phyloP scores from a whole-genome alignment of 176 grass and related monocot genomes.

The Lolium perenne region DNA sequence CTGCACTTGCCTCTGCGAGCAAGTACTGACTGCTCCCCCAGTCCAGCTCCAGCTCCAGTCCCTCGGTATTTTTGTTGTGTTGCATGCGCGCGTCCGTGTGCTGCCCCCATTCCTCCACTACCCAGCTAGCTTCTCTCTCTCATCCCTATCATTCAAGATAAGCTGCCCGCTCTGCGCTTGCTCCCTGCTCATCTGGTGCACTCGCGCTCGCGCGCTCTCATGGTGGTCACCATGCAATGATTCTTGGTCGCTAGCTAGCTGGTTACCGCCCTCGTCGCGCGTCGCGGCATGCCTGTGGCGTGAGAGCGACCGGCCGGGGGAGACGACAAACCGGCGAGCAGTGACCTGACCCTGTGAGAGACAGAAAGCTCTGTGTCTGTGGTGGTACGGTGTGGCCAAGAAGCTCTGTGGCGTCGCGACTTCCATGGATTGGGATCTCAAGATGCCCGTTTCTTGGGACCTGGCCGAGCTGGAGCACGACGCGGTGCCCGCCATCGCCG shows the following conservation, averaged over 20 bases:
- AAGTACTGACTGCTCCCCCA: constrained; percentile 37
- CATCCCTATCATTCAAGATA: constrained; percentile 47
- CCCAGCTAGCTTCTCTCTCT: constrained; percentile 1
- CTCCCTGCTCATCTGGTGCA: constrained; percentile 45
- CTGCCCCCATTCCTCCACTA: neutral
- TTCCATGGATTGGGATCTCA: constrained; percentile 96
- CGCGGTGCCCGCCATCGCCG: constrained; percentile 40
- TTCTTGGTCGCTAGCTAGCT: constrained; percentile 27
- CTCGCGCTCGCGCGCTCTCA: constrained; percentile 24
- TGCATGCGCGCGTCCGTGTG: neutral
- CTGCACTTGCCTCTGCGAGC: constrained; percentile 49
- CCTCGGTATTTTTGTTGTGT: neutral
- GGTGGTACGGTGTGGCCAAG: neutral
- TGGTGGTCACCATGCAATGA: constrained; percentile 48
- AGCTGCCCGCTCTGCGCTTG: neutral
- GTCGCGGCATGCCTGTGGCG: constrained; percentile 39
- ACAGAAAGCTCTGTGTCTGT: neutral
- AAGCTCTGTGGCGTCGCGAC: neutral
- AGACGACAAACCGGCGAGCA: constrained; percentile 41
- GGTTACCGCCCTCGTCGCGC: constrained; percentile 47
- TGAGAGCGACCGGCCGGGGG: constrained; percentile 32
- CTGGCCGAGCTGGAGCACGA: constrained; percentile 59
- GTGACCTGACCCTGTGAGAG: constrained; percentile 2
- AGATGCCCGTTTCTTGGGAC: constrained; percentile 82
- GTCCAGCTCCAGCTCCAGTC: neutral